A percentile compares a stretch with the other conserved stretches of the same genome.
phyloP scores from a whole-genome alignment of 2,329 filamentous ascomycete species.

The Xylaria sp. region DNA sequence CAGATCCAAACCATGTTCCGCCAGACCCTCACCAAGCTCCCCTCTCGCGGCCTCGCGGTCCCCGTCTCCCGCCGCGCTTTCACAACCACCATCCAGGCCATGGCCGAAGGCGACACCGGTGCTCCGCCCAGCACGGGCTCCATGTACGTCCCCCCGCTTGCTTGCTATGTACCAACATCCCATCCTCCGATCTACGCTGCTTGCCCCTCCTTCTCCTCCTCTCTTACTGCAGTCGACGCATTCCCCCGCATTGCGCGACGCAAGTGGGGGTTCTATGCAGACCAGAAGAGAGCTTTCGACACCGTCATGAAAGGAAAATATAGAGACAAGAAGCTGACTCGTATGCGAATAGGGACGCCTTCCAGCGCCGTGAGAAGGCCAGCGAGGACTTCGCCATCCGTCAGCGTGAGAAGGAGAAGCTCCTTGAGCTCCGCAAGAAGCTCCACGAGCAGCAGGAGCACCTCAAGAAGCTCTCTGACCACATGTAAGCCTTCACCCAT shows the following conservation, averaged over 20 bases:
- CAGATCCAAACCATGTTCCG: conserved; percentile 56
- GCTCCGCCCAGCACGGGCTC: conserved; percentile 48
- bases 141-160: conserved; percentile 41
- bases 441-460: conserved; percentile 74
- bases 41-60: conserved; percentile 50
- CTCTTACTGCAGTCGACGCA: too few species aligned
- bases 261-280: not conserved
- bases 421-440: conserved; percentile 66
- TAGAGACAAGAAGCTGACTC: not conserved
- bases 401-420: conserved; percentile 87
- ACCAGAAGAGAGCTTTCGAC: conserved; percentile 1
- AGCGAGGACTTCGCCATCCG: conserved; percentile 80
- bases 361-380: conserved; percentile 86
- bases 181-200: not conserved
- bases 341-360: conserved; percentile 66
- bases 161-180: not conserved
- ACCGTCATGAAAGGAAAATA: conserved; percentile 6
- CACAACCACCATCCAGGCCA: conserved; percentile 56
- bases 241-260: not conserved
- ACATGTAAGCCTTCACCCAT: conserved; percentile 60
- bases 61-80: conserved; percentile 51
- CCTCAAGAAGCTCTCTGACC: conserved; percentile 76
- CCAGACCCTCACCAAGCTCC: conserved; percentile 53
- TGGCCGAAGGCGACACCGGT: conserved; percentile 67
- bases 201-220: too few species aligned